phyloP scores from a whole-genome alignment of 2,329 filamentous ascomycete genomes.

The Rhynchosporium secalis region DNA sequence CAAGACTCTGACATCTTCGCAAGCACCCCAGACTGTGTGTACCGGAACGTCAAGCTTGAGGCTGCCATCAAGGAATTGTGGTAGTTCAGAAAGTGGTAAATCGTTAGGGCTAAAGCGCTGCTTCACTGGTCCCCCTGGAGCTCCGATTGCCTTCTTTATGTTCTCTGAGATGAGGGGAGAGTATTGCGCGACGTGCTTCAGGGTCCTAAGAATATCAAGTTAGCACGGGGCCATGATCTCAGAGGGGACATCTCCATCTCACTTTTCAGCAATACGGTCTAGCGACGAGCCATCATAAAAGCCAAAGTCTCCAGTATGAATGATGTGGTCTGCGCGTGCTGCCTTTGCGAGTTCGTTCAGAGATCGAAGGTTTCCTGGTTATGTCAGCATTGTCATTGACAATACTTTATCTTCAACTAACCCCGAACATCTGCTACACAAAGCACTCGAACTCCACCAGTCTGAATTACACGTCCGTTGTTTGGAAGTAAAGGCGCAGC shows the following conservation, averaged over 20 bases:
- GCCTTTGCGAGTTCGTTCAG: slow-evolving; percentile 95
- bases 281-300: slow-evolving; percentile 97
- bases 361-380: slow-evolving; percentile 84
- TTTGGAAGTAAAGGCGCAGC: slow-evolving; percentile 66
- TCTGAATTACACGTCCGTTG: slow-evolving; percentile 66
- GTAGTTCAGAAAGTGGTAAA: slow-evolving; percentile 88
- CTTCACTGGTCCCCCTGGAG: slow-evolving; percentile 77
- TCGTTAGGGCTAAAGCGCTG: slow-evolving; percentile 77
- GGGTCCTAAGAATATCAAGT: slow-evolving; percentile 61
- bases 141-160: slow-evolving; percentile 66
- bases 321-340: slow-evolving; percentile 93
- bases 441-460: slow-evolving; percentile 64
- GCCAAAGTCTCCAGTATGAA: slow-evolving; percentile 98
- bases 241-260: slow-evolving; percentile 41
- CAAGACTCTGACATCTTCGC: slow-evolving; percentile 94
- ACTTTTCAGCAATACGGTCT: slow-evolving; percentile 98
- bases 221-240: slow-evolving; percentile 27
- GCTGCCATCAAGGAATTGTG: slow-evolving; percentile 82
- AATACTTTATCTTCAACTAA: slow-evolving; percentile 41
- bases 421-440: slow-evolving; percentile 74
- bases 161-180: slow-evolving; percentile 87
- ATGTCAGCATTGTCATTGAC: slow-evolving; percentile 30
- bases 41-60: slow-evolving; percentile 93
- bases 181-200: slow-evolving; percentile 98
- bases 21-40: slow-evolving; percentile 98